These are phyloP conservation scores for Nephelium lappaceum DNA, from an alignment of 345 rosid species.

Conservation along the genomic window DNA sequence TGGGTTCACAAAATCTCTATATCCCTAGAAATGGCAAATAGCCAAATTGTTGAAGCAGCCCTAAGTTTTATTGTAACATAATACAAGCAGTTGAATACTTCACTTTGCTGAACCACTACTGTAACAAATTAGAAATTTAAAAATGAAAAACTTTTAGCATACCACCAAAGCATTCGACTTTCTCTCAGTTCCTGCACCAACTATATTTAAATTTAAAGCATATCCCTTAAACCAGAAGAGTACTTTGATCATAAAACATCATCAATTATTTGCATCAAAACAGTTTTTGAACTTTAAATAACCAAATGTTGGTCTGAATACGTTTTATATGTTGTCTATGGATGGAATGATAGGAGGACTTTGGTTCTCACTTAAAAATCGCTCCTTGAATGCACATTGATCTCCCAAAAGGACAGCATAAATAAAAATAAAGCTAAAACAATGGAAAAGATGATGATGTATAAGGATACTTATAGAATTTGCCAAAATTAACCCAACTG, in stretches of 20 bases:
- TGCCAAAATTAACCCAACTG: conserved; percentile 87
- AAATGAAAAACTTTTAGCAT: not conserved
- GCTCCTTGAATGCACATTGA: not conserved
- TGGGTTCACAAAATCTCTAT: not conserved
- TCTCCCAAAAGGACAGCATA: not conserved
- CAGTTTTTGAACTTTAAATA: not conserved
- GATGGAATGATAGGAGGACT: not conserved
- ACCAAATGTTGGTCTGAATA: not conserved
- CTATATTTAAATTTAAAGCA: not conserved
- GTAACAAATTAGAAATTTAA: not conserved
- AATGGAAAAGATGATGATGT: not conserved
- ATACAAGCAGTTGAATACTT: not conserved
- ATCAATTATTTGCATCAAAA: not conserved
- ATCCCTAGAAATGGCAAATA: not conserved
- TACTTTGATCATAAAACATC: not conserved
- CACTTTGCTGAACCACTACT: not conserved
- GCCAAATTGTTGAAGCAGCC: not conserved
- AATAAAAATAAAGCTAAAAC: not conserved
- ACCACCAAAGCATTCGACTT: not conserved
- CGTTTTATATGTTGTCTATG: not conserved
- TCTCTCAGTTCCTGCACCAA: not conserved
- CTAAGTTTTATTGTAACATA: not conserved
- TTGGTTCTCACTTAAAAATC: not conserved
- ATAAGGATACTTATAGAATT: conserved; percentile 86
- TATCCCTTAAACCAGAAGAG: not conserved